Conservation (phyloP, 1,284 basidiomycete genomes). For the Rhizoctonia solani region DNA sequence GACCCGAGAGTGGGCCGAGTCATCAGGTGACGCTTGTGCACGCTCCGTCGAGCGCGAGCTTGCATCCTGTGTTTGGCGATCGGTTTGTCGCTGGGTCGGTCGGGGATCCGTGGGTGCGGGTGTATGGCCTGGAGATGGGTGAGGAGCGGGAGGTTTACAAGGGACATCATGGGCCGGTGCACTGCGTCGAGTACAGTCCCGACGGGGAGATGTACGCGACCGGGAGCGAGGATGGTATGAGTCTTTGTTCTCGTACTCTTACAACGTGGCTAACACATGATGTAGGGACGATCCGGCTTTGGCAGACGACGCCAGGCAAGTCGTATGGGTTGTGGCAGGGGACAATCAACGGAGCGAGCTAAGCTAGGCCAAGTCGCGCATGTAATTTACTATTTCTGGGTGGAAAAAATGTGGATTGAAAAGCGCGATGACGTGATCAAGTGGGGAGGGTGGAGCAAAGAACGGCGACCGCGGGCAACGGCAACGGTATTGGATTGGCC, state of each 20-base stretch:
- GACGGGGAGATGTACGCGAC: slow-evolving; percentile 99
- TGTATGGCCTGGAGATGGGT: slow-evolving; percentile 85
- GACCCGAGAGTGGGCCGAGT: slow-evolving; percentile 32
- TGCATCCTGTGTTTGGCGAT: slow-evolving; percentile 87
- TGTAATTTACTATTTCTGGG: slow-evolving; percentile 28
- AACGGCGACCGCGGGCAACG: background rate
- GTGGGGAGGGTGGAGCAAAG: background rate
- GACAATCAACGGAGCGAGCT: slow-evolving; percentile 52
- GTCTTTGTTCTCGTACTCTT: slow-evolving; percentile 27
- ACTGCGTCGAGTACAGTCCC: slow-evolving; percentile 91
- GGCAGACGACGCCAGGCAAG: slow-evolving; percentile 95
- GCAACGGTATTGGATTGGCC: too few relatives aligned
- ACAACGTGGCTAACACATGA: slow-evolving; percentile 27
- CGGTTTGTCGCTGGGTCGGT: slow-evolving; percentile 91
- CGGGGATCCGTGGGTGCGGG: slow-evolving; percentile 93
- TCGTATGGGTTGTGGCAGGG: slow-evolving; percentile 93
- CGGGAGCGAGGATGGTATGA: slow-evolving; percentile 75
- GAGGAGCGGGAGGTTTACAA: slow-evolving; percentile 91
- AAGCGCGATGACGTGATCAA: slow-evolving; percentile 30
- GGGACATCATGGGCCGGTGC: slow-evolving; percentile 97
- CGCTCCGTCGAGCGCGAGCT: slow-evolving; percentile 85
- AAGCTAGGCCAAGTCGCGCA: background rate
- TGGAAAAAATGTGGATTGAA: slow-evolving; percentile 11
- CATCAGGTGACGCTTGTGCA: slow-evolving; percentile 77
- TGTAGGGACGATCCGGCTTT: slow-evolving; percentile 86